Evolutionary conservation across 345 rosid species (phyloP).

Genomic region (Aquilaria malaccensis): DNA sequence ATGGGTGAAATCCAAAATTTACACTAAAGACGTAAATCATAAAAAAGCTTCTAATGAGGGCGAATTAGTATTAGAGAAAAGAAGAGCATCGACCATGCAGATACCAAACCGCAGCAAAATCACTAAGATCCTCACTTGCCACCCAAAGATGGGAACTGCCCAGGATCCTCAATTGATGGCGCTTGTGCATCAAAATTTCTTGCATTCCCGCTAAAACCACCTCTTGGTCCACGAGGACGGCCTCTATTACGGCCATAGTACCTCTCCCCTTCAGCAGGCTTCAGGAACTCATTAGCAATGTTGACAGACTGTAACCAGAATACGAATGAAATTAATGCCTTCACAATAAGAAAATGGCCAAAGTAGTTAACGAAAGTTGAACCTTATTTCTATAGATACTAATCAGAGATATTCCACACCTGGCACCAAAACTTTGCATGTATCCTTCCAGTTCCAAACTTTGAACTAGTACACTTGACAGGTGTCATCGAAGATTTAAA

Average conservation of each 20-base stretch:
- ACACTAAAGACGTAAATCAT: conserved; percentile 31
- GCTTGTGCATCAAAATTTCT: conserved; percentile 35
- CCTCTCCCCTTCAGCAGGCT: conserved; percentile 88
- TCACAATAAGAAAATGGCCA: background rate
- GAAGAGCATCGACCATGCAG: conserved; percentile 3
- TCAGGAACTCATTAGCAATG: conserved; percentile 81
- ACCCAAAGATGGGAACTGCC: conserved; percentile 88
- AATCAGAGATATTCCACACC: too few relatives aligned
- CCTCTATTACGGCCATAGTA: conserved; percentile 52
- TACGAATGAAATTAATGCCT: background rate
- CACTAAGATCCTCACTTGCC: conserved; percentile 52
- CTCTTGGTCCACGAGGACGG: conserved; percentile 67
- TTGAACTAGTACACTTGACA: too few relatives aligned
- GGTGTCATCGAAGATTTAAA: too few relatives aligned
- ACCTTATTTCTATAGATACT: too few relatives aligned
- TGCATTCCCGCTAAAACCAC: conserved; percentile 34
- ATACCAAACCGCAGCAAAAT: conserved; percentile 4
- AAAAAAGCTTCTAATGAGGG: conserved; percentile 21
- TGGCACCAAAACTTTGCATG: too few relatives aligned
- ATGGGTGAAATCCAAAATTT: conserved; percentile 35
- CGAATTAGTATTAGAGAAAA: conserved; percentile 11
- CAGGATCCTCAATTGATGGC: conserved; percentile 68
- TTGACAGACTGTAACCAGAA: conserved; percentile 52
- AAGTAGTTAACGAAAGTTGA: background rate
- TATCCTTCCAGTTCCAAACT: too few relatives aligned